A percentile compares a stretch with the other conserved stretches of the same genome.
phyloP scores from a whole-genome alignment of 108 stramenopile species.

The Asterionellopsis glacialis region DNA sequence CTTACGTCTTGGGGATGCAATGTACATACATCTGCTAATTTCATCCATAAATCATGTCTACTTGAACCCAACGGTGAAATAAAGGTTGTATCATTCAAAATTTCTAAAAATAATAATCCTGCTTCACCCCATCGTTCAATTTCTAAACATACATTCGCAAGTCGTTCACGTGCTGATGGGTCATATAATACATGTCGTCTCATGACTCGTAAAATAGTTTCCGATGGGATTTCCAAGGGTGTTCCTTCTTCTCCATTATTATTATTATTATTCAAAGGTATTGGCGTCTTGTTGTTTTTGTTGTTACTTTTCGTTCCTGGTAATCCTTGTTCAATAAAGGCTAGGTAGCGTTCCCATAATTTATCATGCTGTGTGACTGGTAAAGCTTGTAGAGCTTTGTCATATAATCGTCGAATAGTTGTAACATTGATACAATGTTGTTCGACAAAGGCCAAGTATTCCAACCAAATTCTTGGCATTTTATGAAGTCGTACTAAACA shows the following conservation, averaged over 20 bases:
- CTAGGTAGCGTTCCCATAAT: constrained; percentile 59
- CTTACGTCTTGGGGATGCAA: constrained; percentile 78
- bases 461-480: constrained; percentile 93
- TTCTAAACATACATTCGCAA: constrained; percentile 38
- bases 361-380: constrained; percentile 91
- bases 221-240: constrained; percentile 7
- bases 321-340: neutral
- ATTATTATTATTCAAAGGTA: neutral
- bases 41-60: constrained; percentile 93
- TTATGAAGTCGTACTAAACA: constrained; percentile 79
- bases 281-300: neutral
- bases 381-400: constrained; percentile 88
- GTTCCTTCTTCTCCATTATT: too few relatives aligned
- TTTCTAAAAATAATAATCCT: constrained; percentile 76
- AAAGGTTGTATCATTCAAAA: constrained; percentile 67
- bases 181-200: constrained; percentile 29
- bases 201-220: constrained; percentile 13
- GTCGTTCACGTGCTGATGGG: constrained; percentile 34
- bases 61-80: constrained; percentile 56
- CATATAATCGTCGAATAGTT: constrained; percentile 68
- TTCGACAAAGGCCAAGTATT: constrained; percentile 47
- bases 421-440: constrained; percentile 30
- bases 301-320: too few relatives aligned
- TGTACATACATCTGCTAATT: constrained; percentile 86
- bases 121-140: constrained; percentile 79